Percentiles rank a stretch among this genome's conserved stretches.
These are phyloP conservation scores for Mytilinidion resinicola DNA, from an alignment of 495 filamentous ascomycete species.

Conservation along the genomic window DNA sequence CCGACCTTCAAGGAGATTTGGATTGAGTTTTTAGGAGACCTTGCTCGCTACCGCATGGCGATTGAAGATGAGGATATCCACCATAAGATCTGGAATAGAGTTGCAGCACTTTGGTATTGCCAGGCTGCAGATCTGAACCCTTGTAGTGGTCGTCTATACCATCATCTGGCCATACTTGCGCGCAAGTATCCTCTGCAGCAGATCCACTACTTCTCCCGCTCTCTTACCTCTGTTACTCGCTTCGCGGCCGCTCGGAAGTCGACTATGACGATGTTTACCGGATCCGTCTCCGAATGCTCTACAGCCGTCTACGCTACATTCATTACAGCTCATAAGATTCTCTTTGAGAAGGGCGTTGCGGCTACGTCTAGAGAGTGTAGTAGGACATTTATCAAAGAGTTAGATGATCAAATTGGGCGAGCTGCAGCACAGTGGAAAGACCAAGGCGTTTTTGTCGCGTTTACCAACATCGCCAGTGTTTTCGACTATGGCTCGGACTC, in stretches of 20 bases:
- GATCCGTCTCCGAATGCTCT: constrained; percentile 31
- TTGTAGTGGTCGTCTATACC: background rate
- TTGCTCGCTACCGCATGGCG: constrained; percentile 66
- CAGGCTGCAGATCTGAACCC: constrained; percentile 61
- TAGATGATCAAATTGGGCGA: constrained; percentile 53
- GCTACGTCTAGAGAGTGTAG: constrained; percentile 43
- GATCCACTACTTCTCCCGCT: constrained; percentile 57
- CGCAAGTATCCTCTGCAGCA: constrained; percentile 60
- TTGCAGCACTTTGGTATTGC: constrained; percentile 74
- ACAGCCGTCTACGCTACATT: constrained; percentile 43
- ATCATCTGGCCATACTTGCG: background rate
- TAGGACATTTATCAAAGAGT: constrained; percentile 43
- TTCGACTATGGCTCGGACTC: constrained; percentile 50
- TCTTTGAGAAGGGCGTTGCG: constrained; percentile 52
- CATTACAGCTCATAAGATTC: constrained; percentile 54
- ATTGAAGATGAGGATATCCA: constrained; percentile 71
- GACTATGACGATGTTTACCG: constrained; percentile 57
- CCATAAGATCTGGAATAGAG: constrained; percentile 69
- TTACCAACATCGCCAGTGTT: constrained; percentile 47
- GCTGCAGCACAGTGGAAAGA: constrained; percentile 55
- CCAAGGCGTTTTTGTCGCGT: constrained; percentile 47
- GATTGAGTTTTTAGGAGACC: constrained; percentile 79
- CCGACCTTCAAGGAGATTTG: constrained; percentile 70
- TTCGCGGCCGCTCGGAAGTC: constrained; percentile 51
- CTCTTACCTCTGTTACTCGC: constrained; percentile 27